Base-by-base conservation (phyloP, 306 rosid species). In the Leucaena leucocephala region DNA sequence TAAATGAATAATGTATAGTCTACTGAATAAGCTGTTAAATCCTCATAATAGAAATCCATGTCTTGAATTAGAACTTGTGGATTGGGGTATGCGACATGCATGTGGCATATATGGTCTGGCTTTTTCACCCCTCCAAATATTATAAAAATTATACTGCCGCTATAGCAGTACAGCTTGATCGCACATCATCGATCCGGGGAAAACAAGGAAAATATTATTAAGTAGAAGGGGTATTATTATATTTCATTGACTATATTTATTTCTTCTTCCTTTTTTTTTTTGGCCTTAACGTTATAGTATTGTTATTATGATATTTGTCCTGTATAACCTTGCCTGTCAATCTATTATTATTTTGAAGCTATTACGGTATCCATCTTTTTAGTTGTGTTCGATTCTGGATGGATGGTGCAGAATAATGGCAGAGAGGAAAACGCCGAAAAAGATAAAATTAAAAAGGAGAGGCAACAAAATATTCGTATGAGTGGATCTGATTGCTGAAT, bases 361-460 rank as follows among this genome's bases (percentile, higher is more conserved):
- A 49, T 70, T 65, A 10, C 34, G 83, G 82, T 59, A 87, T 75
- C 40, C 57, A 42, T 80, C 86, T 80, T 82, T 72, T 68, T 63
- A 34, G 61, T 36, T 77, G 72, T 66, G 61, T 77, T 76, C 54
- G 88, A 84, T 84, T 81, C 76, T 55, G 6, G 52, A 62, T 69
- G 78, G 77, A 39, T 81, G 85, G 86, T 72, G 81, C 71, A 66
- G 82, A 83, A 83, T 77, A 77, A 74, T 43, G 72, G n/a, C 82
- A 77, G 73, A 77, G 83, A 38, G 81, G 77, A 82, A 82, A 63
- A 76, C 83, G 82, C 72, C 13, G 8, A 59, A 69, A 82, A 13
- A 38, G 78, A 76, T 5, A 71, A 61, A 63, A 50, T 39, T 49
- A 63, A 68, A 62, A 77, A 35, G 21, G 35, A 38, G 15, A 72